Conservation (phyloP, 805 yeast species). For the Starmerella scarabaei region DNA sequence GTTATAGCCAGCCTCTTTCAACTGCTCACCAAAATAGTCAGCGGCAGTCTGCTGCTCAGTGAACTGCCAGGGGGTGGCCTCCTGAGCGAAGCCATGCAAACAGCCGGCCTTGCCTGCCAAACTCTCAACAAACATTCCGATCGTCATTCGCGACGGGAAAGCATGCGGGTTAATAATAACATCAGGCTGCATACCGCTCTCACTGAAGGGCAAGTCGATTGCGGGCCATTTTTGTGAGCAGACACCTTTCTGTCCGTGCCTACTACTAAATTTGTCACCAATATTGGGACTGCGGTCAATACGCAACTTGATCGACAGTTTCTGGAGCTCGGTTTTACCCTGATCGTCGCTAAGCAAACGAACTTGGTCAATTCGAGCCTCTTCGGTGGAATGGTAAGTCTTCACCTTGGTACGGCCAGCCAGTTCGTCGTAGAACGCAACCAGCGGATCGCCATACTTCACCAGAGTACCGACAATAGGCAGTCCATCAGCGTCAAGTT, state of each 20-base stretch:
- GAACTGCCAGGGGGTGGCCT: slow-evolving; percentile 92
- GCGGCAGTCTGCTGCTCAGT: slow-evolving; percentile 90
- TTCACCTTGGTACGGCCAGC: slow-evolving; percentile 81
- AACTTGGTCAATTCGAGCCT: slow-evolving; percentile 91
- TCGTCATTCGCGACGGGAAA: slow-evolving; percentile 99
- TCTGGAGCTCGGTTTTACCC: slow-evolving; percentile 59
- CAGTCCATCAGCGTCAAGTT: slow-evolving; percentile 82
- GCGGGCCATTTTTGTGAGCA: slow-evolving; percentile 98
- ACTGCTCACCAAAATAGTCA: slow-evolving; percentile 92
- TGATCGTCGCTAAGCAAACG: slow-evolving; percentile 77
- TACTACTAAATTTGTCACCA: slow-evolving; percentile 94
- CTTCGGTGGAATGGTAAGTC: slow-evolving; percentile 86
- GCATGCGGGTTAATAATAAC: slow-evolving; percentile 97
- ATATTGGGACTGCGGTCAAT: slow-evolving; percentile 84
- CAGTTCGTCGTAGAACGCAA: slow-evolving; percentile 84
- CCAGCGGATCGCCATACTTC: slow-evolving; percentile 91
- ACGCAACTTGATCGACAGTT: slow-evolving; percentile 76
- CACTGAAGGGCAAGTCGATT: slow-evolving; percentile 92
- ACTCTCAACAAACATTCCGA: slow-evolving; percentile 98
- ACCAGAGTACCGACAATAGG: slow-evolving; percentile 80
- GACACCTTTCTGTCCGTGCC: slow-evolving; percentile 98
- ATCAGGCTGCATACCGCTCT: slow-evolving; percentile 94
- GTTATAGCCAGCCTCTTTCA: slow-evolving; percentile 77
- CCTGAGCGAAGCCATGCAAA: slow-evolving; percentile 93
- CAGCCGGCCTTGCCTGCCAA: slow-evolving; percentile 99